Base-by-base conservation (phyloP, 106 monocot genomes). In the Allium cepa region DNA sequence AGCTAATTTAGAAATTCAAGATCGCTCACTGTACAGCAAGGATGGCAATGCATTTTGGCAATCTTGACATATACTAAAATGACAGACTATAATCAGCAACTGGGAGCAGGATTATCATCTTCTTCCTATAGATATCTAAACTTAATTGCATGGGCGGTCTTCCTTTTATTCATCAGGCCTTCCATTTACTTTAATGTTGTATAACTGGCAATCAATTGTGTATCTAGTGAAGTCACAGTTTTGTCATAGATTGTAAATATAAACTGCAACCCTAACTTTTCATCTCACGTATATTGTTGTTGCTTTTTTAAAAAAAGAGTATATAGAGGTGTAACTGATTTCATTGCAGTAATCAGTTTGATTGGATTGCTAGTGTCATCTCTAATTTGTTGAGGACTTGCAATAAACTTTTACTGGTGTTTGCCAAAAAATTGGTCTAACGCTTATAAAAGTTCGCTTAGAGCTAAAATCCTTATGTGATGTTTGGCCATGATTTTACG, bases 1-100 rank as follows among this genome's bases (percentile, higher is more conserved):
- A 46, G 89, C 97, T 68, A 97, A 97, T 81, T 71, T 97, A 68
- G 92, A 97, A 81, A 97, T 97, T 61, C 97, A 97, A 76, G 97
- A 97, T 64, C 97, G 89, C 59, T 87, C 97, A 26, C 50, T 97
- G 84, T 92, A 97, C 64, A 97, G 89, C 68, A 84, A 87, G 62
- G 92, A 97, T 70, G 92, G 82, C 15, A 82, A 81, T 67, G 10
- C 83, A 48, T 97, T 92, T 77, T 97, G 97, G 97, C 89, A 82
- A 56, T 86, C 87, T 22, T 92, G 79, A 91, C 79, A 83, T 18
- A 1, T 3, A 47, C 9, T 11, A 36, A 16, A 11, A 2, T 45
- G 46, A 74, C 66, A 9, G 49, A 59, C 26, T 58, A 57, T 59
- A 66, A 57, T 67, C 49, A 59, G 13, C 9, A 22, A 22, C 50